Evolutionary conservation across 805 yeast species (phyloP).

Genomic region (Candida coquimbonensis): DNA sequence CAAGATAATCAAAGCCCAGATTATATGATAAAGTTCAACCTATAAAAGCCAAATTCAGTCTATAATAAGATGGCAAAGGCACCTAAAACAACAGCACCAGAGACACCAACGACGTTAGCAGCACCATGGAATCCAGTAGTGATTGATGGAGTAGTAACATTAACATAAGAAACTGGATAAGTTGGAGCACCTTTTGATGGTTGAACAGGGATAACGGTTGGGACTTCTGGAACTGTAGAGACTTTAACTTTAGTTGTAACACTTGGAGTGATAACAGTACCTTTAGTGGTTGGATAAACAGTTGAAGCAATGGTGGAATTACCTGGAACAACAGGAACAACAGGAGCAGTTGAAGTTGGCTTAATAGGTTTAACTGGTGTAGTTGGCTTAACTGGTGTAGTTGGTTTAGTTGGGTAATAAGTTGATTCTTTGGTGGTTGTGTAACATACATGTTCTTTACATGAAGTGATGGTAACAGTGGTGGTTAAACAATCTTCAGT

Average conservation of each 20-base stretch:
- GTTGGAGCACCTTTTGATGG: no score
- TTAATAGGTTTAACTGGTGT: background rate
- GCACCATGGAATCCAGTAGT: slow-evolving; percentile 6
- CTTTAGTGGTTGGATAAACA: background rate
- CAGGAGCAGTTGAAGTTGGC: background rate
- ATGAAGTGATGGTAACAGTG: slow-evolving; percentile 2
- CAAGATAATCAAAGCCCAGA: background rate
- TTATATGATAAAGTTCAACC: background rate
- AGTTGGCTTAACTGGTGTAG: background rate
- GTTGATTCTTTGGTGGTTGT: background rate
- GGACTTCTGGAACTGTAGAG: background rate
- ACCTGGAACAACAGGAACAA: background rate
- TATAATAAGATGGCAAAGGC: slow-evolving; percentile 8
- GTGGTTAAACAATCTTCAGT: background rate
- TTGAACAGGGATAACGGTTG: background rate
- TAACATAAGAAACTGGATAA: background rate
- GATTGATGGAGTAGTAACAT: slow-evolving; percentile 3
- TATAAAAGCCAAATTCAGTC: background rate
- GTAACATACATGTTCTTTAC: background rate
- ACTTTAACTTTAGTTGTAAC: background rate
- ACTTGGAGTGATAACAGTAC: background rate
- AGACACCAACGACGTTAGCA: slow-evolving; percentile 3
- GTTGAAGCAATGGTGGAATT: background rate
- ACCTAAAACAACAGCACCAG: slow-evolving; percentile 8
- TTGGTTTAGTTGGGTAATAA: background rate